These are phyloP conservation scores for Gastrolobium villosum DNA, from an alignment of 306 rosid genomes.

Conservation along the genomic window DNA sequence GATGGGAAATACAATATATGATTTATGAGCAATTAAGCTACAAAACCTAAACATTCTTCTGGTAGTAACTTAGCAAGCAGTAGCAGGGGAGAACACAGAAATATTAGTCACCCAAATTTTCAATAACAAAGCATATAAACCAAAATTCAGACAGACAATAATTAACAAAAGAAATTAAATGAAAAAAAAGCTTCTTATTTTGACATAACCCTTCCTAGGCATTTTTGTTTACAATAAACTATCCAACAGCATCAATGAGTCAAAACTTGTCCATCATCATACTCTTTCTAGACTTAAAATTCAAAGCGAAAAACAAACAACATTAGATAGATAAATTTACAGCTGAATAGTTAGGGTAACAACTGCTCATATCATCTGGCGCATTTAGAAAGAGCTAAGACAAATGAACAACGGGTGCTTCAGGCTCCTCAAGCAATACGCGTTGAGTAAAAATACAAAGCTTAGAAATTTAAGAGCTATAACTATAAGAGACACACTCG, in stretches of 20 bases:
- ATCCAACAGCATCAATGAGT: neutral
- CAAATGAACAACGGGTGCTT: neutral
- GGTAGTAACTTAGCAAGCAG: neutral
- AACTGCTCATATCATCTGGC: neutral
- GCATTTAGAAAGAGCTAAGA: neutral
- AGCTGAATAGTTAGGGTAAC: constrained; percentile 10
- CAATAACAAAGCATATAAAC: neutral
- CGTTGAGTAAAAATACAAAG: neutral
- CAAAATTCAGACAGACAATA: constrained; percentile 3
- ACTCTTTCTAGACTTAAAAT: no score
- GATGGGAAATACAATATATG: constrained; percentile 26
- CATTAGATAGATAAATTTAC: neutral
- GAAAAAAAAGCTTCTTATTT: neutral
- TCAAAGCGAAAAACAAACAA: neutral
- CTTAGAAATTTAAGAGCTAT: neutral
- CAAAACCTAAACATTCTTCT: constrained; percentile 9
- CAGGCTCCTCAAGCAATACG: neutral
- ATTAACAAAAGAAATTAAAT: constrained; percentile 6
- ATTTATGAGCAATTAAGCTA: constrained; percentile 35
- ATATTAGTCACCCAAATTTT: neutral
- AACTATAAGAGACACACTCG: neutral
- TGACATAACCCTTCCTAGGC: constrained; percentile 10
- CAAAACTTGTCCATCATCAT: no score
- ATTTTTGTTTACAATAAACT: constrained; percentile 5
- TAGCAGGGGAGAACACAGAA: neutral